These are phyloP conservation scores for Solanum gandarillasii DNA, from an alignment of 257 asterid species.

Conservation along the genomic window DNA sequence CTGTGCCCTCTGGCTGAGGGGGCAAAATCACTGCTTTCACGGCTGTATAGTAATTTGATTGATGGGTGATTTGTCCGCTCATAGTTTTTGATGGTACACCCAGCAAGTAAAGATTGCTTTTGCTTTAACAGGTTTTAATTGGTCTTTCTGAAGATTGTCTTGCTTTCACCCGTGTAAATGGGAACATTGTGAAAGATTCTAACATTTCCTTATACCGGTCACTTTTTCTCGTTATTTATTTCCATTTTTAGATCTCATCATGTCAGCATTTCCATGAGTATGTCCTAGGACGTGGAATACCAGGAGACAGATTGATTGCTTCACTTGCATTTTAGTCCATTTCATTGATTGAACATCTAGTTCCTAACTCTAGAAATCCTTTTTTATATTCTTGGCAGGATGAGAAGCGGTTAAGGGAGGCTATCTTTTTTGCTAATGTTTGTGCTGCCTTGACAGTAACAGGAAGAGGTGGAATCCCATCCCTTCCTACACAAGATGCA, in stretches of 20 bases:
- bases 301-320: neutral
- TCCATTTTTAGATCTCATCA: neutral
- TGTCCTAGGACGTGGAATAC: neutral
- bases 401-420: constrained; percentile 49
- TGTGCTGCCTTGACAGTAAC: constrained; percentile 94
- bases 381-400: constrained; percentile 31
- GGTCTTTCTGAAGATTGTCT: neutral
- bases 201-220: neutral
- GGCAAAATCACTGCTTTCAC: neutral
- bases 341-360: neutral
- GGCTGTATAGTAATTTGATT: neutral
- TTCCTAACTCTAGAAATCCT: neutral
- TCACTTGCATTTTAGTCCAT: neutral
- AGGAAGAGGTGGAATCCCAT: constrained; percentile 78
- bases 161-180: neutral
- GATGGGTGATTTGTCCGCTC: neutral
- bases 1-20: neutral
- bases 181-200: neutral
- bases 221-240: neutral
- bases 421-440: constrained; percentile 68
- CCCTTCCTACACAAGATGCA: constrained; percentile 64
- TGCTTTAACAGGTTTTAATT: neutral
- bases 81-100: neutral
- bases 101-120: neutral
- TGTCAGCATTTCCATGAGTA: neutral